phyloP scores from a whole-genome alignment of 2,329 filamentous ascomycete species.

The Geoglossum cookeanum region DNA sequence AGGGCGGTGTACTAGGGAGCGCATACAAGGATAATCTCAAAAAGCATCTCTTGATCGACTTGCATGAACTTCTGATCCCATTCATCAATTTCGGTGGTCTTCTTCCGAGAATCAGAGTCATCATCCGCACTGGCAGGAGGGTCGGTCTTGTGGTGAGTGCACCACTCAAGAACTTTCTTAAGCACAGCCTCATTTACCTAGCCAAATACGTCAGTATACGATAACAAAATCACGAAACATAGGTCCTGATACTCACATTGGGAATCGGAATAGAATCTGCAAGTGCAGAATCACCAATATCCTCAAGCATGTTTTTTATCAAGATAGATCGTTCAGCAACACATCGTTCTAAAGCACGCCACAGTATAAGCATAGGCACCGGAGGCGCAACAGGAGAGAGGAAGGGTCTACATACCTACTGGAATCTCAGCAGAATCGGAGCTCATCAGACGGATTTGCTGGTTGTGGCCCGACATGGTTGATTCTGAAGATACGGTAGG shows the following conservation, averaged over 20 bases:
- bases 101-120: slow-evolving; percentile 85
- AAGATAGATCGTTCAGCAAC: slow-evolving; percentile 84
- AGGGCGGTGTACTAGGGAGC: not conserved
- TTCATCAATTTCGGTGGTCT: slow-evolving; percentile 97
- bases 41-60: slow-evolving; percentile 98
- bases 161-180: slow-evolving; percentile 96
- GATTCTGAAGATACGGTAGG: not conserved
- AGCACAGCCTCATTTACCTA: slow-evolving; percentile 85
- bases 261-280: slow-evolving; percentile 69
- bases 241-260: slow-evolving; percentile 35
- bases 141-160: slow-evolving; percentile 82
- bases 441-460: slow-evolving; percentile 26
- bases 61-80: slow-evolving; percentile 99
- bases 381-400: not conserved
- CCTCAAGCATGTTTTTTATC: slow-evolving; percentile 97
- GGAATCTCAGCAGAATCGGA: slow-evolving; percentile 30
- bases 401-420: slow-evolving; percentile 27
- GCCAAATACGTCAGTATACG: slow-evolving; percentile 3
- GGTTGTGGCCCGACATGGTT: slow-evolving; percentile 6
- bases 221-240: not conserved
- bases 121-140: slow-evolving; percentile 68
- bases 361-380: not conserved
- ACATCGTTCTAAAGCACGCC: slow-evolving; percentile 40
- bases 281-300: slow-evolving; percentile 47
- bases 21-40: slow-evolving; percentile 90